Evolutionary conservation across 2,329 filamentous ascomycete species (phyloP), one percentile per base, ranked within the genome.

Genomic region (Colletotrichum sp.): DNA sequence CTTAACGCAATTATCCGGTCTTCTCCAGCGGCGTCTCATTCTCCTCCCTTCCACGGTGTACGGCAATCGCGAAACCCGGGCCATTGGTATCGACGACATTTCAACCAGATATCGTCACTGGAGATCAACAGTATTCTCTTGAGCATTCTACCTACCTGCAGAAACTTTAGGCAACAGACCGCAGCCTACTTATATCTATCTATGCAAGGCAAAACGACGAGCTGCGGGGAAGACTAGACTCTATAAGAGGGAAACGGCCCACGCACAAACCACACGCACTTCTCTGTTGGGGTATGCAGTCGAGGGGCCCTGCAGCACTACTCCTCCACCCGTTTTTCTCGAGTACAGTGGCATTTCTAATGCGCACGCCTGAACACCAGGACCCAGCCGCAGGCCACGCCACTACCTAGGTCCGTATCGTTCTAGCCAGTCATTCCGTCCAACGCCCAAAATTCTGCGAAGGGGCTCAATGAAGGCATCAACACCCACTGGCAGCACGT

Each of bases 261-360:
- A 52, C 44, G 26, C 63, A 65, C 60, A 32, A 36, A 30, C 28
- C 34, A 60, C 26, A n/a, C 44, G n/a, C 44, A 22, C 44, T 52
- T 52, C 24, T 48, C 26, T 59, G 68, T 44, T 75, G 70, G 73
- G 68, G 66, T 64, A 68, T 44, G 36, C 62, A 34, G 74, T 71
- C 68, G 73, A 65, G 65, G 73, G 65, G 70, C 65, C 74, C 71
- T 76, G 74, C 71, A 75, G 70, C 71, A 76, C 44, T 52, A 52
- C 52, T 74, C 70, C 71, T 76, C 74, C 74, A 76, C 74, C 65
- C 65, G 71, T 69, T 73, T 73, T 76, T 74, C 73, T 72, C 70
- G 48, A 69, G 62, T 75, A 76, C 72, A 76, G 75, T 76, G 75
- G 75, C 66, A 77, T 77, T 77, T 77, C 76, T 77, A 75, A 77